Percentiles rank a stretch among this genome's conserved stretches.
Conservation (phyloP, 257 asterid genomes). For the Capsicum baccatum region DNA sequence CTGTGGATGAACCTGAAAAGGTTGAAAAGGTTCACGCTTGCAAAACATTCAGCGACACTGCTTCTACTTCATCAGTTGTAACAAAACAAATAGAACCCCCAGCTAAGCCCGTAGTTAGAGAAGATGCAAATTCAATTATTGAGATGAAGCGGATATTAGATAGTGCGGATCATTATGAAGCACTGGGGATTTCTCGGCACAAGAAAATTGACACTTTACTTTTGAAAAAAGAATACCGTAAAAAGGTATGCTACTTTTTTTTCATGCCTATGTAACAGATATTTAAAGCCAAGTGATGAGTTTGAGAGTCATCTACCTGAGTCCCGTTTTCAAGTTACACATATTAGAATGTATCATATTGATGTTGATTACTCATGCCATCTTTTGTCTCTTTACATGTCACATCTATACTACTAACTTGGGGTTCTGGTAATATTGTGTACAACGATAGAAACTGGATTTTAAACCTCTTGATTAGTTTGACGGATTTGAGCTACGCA, state of each 20-base stretch:
- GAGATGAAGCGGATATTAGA: slow-evolving; percentile 90
- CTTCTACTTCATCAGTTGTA: slow-evolving; percentile 54
- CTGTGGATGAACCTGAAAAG: slow-evolving; percentile 65
- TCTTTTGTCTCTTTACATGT: not conserved
- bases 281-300: slow-evolving; percentile 21
- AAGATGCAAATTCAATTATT: slow-evolving; percentile 61
- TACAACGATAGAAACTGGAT: not conserved
- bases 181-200: slow-evolving; percentile 74
- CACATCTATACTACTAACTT: not conserved
- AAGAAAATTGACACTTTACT: slow-evolving; percentile 69
- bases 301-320: not conserved
- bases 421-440: not conserved
- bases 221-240: slow-evolving; percentile 89
- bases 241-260: slow-evolving; percentile 62
- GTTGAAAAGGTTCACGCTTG: slow-evolving; percentile 65
- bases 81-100: slow-evolving; percentile 63
- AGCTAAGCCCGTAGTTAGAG: slow-evolving; percentile 64
- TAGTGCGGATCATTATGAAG: slow-evolving; percentile 87
- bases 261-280: not conserved
- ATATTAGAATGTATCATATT: not conserved
- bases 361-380: not conserved
- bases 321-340: not conserved
- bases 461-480: not conserved
- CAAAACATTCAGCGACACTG: slow-evolving; percentile 65
- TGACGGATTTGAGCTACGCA: not conserved